Evolutionary conservation across 1,139 yeast genomes (phyloP).

Genomic region (Lodderomyces jiufengensis): DNA sequence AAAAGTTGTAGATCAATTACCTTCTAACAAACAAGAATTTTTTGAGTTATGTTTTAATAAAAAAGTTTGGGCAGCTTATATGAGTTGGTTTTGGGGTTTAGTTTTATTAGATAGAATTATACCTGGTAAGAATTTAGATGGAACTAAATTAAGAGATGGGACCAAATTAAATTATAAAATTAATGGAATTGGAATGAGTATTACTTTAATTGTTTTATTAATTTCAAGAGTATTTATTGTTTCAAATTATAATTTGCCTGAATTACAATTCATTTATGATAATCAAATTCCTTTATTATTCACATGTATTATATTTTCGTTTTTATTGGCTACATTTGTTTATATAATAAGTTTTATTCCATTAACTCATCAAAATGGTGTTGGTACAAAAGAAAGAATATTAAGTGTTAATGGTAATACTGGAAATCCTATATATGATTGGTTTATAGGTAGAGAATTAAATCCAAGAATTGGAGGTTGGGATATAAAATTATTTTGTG

Average conservation of each 20-base stretch:
- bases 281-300: slow-evolving; percentile 64
- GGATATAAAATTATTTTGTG: slow-evolving; percentile 90
- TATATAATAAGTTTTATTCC: slow-evolving; percentile 69
- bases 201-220: slow-evolving; percentile 44
- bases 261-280: slow-evolving; percentile 68
- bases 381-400: slow-evolving; percentile 60
- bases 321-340: slow-evolving; percentile 58
- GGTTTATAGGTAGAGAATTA: slow-evolving; percentile 96
- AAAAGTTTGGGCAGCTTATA: slow-evolving; percentile 60
- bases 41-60: slow-evolving; percentile 30
- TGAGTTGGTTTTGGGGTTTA: slow-evolving; percentile 70
- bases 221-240: slow-evolving; percentile 43
- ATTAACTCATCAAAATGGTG: slow-evolving; percentile 44
- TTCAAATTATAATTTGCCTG: slow-evolving; percentile 61
- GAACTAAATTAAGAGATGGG: slow-evolving; percentile 75
- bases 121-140: slow-evolving; percentile 70
- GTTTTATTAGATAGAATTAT: slow-evolving; percentile 60
- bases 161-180: slow-evolving; percentile 67
- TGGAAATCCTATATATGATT: slow-evolving; percentile 72
- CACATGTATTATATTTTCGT: slow-evolving; percentile 62
- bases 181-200: slow-evolving; percentile 66
- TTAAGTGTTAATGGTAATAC: slow-evolving; percentile 87
- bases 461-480: slow-evolving; percentile 85
- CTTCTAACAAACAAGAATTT: slow-evolving; percentile 23
- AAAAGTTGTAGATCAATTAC: slow-evolving; percentile 28